Percentiles rank a stretch among this genome's conserved stretches.
Evolutionary conservation across 331 rosid species (phyloP).

Genomic region (Pyrus hybrid): DNA sequence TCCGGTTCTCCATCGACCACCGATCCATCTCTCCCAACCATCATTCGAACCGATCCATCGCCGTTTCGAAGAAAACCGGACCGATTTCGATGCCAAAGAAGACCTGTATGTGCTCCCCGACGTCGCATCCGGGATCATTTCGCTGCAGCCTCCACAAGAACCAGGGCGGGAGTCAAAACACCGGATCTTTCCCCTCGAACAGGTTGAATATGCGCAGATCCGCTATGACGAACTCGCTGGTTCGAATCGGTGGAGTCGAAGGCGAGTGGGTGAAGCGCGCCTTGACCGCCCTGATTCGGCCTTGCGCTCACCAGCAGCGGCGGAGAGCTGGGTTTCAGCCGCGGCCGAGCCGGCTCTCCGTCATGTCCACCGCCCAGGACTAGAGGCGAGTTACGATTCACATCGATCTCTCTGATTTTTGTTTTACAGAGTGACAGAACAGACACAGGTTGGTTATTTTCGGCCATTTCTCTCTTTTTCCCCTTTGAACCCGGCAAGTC

Average conservation of each 20-base stretch:
- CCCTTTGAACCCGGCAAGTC: conserved; percentile 22
- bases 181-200: conserved; percentile 39
- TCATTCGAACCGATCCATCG: conserved; percentile 66
- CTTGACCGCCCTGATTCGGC: conserved; percentile 74
- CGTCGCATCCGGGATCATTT: conserved; percentile 84
- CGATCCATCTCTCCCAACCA: conserved; percentile 77
- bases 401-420: conserved; percentile 2
- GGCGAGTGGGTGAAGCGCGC: conserved; percentile 96
- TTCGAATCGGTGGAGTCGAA: conserved; percentile 85
- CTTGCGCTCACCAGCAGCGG: conserved; percentile 83
- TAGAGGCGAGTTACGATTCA: not conserved
- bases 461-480: conserved; percentile 16
- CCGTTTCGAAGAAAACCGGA: conserved; percentile 43
- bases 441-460: conserved; percentile 31
- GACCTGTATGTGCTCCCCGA: conserved; percentile 92
- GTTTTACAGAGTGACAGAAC: not conserved
- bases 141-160: conserved; percentile 87
- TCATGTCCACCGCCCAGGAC: conserved; percentile 49
- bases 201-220: conserved; percentile 88
- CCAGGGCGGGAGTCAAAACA: not conserved
- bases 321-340: conserved; percentile 70
- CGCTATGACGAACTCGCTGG: conserved; percentile 95
- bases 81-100: conserved; percentile 55
- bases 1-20: conserved; percentile 68
- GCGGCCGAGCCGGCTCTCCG: conserved; percentile 71